phyloP scores from a whole-genome alignment of 371 early-diverging fungal species.

The Syncephalastrum racemosum region DNA sequence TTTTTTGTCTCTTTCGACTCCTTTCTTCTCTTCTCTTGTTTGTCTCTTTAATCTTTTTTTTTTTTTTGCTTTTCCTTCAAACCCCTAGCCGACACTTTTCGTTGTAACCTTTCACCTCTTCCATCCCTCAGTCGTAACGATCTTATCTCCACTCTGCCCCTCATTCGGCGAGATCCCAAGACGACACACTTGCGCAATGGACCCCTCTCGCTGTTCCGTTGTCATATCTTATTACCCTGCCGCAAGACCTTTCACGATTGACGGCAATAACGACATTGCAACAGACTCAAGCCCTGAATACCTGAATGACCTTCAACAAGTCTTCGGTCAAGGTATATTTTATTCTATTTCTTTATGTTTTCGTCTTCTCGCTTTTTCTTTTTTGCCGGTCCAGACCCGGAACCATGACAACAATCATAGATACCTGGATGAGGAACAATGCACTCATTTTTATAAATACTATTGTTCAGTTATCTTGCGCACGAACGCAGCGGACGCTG shows the following conservation, averaged over 20 bases:
- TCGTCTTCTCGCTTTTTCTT: no score
- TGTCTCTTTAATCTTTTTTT: constrained; percentile 1
- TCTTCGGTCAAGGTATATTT: constrained; percentile 18
- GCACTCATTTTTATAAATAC: no score
- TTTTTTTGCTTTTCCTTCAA: constrained; percentile 7
- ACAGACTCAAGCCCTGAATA: constrained; percentile 6
- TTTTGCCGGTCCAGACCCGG: no score
- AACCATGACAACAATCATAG: no score
- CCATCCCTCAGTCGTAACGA: no score
- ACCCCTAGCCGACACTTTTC: background rate
- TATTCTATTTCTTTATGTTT: background rate
- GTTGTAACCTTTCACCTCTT: no score
- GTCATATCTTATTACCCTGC: constrained; percentile 11
- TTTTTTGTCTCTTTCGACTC: background rate
- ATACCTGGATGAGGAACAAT: no score
- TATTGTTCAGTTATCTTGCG: background rate
- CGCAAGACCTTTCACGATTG: constrained; percentile 10
- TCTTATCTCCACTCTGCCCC: no score
- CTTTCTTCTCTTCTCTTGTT: constrained; percentile 4
- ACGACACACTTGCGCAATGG: constrained; percentile 8
- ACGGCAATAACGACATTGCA: background rate
- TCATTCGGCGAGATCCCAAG: background rate
- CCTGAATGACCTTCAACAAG: constrained; percentile 10
- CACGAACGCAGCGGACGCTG: constrained; percentile 1
- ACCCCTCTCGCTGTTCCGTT: constrained; percentile 14